Conservation (phyloP, 768 basidiomycete species). For the Russula sp. region DNA sequence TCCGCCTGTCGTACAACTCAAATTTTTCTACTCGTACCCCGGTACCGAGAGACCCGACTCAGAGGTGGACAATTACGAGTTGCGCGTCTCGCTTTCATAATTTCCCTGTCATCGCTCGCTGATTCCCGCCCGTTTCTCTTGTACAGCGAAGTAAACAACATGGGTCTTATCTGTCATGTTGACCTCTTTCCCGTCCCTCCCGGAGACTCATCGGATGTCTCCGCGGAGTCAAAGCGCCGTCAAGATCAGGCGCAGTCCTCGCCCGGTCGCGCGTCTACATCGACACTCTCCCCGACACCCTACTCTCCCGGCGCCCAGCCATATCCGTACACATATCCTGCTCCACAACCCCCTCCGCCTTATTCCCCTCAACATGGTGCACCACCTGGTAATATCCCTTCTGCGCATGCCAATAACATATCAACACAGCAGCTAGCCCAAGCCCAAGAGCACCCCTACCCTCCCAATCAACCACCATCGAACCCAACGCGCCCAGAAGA, state of each 20-base stretch:
- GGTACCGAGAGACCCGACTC: constrained; percentile 8
- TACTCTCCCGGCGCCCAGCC: constrained; percentile 20
- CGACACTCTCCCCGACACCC: constrained; percentile 19
- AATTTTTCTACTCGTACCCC: constrained; percentile 20
- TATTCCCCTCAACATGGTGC: constrained; percentile 4
- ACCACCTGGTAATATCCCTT: not conserved
- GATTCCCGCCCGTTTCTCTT: not conserved
- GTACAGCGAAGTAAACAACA: constrained; percentile 48
- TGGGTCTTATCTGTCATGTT: constrained; percentile 68
- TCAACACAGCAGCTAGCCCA: constrained; percentile 9
- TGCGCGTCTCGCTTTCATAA: not conserved
- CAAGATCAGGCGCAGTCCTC: constrained; percentile 6
- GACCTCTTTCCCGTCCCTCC: constrained; percentile 58
- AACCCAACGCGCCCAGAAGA: constrained; percentile 26
- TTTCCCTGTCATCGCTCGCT: constrained; percentile 6
- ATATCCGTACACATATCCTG: constrained; percentile 22
- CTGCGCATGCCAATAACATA: not conserved
- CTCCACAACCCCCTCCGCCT: constrained; percentile 17
- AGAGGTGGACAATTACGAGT: constrained; percentile 21
- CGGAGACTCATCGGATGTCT: constrained; percentile 12
- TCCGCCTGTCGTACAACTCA: constrained; percentile 25
- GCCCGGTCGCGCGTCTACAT: constrained; percentile 18
- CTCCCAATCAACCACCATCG: not conserved
- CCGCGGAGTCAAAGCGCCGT: constrained; percentile 8
- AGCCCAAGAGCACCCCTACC: constrained; percentile 7